Evolutionary conservation across 2,329 filamentous ascomycete genomes (phyloP).

Genomic region (Botryotinia narcissicola): DNA sequence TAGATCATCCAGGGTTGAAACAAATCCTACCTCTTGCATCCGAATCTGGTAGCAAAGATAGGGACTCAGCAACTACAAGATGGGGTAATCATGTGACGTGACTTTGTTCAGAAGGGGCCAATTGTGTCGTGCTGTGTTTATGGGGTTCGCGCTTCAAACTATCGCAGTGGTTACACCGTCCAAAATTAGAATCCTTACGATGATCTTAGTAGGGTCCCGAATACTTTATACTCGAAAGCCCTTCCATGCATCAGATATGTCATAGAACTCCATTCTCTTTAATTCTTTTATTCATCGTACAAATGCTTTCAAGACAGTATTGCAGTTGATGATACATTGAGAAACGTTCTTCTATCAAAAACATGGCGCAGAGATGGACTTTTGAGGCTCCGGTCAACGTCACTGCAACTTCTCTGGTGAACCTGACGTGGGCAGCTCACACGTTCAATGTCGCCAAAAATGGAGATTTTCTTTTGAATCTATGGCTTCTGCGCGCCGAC

Average conservation of each 20-base stretch:
- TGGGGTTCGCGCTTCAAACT: background rate
- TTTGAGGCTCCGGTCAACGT: slow-evolving; percentile 5
- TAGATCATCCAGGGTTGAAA: background rate
- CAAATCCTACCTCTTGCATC: background rate
- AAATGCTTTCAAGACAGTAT: background rate
- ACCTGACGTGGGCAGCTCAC: background rate
- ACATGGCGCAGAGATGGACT: background rate
- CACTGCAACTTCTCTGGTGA: background rate
- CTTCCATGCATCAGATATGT: too few species aligned
- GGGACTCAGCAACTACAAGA: background rate
- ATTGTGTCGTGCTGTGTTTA: background rate
- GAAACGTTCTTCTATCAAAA: background rate
- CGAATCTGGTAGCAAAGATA: background rate
- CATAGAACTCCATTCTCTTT: too few species aligned
- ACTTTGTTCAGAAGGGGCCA: background rate
- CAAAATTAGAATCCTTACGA: background rate
- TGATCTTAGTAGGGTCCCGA: background rate
- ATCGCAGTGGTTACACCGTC: background rate
- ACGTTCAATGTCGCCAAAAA: background rate
- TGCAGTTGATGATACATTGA: background rate
- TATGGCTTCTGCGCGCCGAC: slow-evolving; percentile 7
- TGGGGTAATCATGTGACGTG: background rate
- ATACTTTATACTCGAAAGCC: too few species aligned
- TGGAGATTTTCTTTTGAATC: slow-evolving; percentile 5
- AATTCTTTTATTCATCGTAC: background rate